Conservation (phyloP, 306 rosid genomes). For the Lotus japonicus region DNA sequence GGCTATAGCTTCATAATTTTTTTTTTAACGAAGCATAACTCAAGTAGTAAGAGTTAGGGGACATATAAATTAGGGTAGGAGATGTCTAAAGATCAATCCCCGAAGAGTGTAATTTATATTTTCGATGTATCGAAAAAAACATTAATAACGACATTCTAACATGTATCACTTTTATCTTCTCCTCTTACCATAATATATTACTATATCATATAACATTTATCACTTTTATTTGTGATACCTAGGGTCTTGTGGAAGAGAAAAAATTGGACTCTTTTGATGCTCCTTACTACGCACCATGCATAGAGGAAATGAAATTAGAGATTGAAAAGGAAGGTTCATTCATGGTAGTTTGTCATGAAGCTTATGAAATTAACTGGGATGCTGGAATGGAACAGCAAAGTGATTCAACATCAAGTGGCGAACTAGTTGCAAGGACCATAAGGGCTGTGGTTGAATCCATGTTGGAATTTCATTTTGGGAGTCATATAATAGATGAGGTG, state of each 20-base stretch:
- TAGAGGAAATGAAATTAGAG: slow-evolving; percentile 42
- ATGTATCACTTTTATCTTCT: too few relatives aligned
- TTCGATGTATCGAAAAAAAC: too few relatives aligned
- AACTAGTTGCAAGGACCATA: slow-evolving; percentile 19
- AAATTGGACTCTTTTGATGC: slow-evolving; percentile 68
- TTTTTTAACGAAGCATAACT: too few relatives aligned
- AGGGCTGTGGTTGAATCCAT: slow-evolving; percentile 76
- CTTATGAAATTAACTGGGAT: slow-evolving; percentile 56
- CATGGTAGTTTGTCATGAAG: slow-evolving; percentile 27
- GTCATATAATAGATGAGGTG: slow-evolving; percentile 41
- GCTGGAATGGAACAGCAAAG: slow-evolving; percentile 5
- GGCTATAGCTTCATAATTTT: too few relatives aligned
- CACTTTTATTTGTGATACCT: neutral
- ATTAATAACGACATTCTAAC: too few relatives aligned
- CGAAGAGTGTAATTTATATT: too few relatives aligned
- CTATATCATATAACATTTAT: too few relatives aligned
- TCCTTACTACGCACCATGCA: slow-evolving; percentile 68
- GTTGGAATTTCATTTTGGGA: slow-evolving; percentile 59
- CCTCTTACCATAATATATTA: too few relatives aligned
- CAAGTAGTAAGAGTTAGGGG: too few relatives aligned
- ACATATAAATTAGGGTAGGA: too few relatives aligned
- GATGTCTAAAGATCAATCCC: too few relatives aligned
- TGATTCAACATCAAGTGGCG: slow-evolving; percentile 8
- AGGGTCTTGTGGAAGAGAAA: slow-evolving; percentile 49
- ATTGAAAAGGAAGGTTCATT: slow-evolving; percentile 63